Evolutionary conservation across 495 filamentous ascomycete species (phyloP), one percentile per base, ranked within the genome.

Genomic region (Trichoderma gamsii): DNA sequence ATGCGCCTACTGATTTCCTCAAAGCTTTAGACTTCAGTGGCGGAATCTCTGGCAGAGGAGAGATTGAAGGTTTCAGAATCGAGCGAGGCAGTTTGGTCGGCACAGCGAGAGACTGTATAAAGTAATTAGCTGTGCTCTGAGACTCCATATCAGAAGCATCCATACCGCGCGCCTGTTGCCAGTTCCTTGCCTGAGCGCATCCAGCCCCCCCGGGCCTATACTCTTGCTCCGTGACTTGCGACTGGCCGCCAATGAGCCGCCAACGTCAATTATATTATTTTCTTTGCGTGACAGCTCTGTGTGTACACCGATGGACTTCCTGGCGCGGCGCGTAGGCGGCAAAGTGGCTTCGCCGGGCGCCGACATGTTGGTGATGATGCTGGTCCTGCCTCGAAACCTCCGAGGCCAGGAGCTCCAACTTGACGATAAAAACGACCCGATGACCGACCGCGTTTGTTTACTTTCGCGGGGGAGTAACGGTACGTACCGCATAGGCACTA

Each of bases 221-320:
- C 93, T 97, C 78, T 97, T 97, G 76, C 95, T 97, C 65, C 95
- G 86, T 43, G 88, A 91, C 78, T 96, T 92, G 64, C 81, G 82
- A 11, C 77, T 69, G 73, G 76, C 71, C 74, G 82, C 67, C 76
- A 78, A 70, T 70, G 76, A 70, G 75, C 73, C 71, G 69, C 74
- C 75, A 56, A 88, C 72, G 70, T 91, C 88, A 44, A 86, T 76
- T 11, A 87, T 91, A 70, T 85, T 81, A 79, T 94, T 93, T 75
- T 92, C 91, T 75, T 91, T 88, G 70, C 91, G 88, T 66, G 80
- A 69, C 27, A 82, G 85, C 70, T 81, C 83, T 59, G 85, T 87
- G 66, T 86, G 77, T 74, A 88, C 84, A 32, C 87, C 90, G 68
- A 93, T 88, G 11, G 92, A 95, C 75, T 92, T 92, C 72, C 92